Percentiles rank a stretch among this genome's conserved stretches.
Conservation (phyloP, 768 basidiomycete genomes). For the Boletus vinaceobasis region DNA sequence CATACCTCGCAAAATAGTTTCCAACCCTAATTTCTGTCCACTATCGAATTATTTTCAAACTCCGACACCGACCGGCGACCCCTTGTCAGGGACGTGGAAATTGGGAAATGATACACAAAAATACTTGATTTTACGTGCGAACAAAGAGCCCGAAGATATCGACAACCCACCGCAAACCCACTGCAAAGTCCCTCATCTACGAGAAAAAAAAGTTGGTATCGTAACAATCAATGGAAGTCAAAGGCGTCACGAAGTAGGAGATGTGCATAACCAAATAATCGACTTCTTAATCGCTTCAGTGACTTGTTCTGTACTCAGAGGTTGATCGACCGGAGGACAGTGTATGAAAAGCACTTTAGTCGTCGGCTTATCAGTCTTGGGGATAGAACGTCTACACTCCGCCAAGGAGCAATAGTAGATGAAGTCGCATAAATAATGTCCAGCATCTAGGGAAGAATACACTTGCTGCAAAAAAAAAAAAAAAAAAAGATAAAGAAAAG, state of each 20-base stretch:
- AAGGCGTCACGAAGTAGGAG: constrained; percentile 14
- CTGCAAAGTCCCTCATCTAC: constrained; percentile 25
- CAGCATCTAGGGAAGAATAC: constrained; percentile 71
- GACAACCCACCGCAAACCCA: neutral
- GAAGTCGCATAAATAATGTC: constrained; percentile 75
- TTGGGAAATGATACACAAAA: neutral
- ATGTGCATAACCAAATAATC: constrained; percentile 53
- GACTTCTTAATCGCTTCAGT: constrained; percentile 62
- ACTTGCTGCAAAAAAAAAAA: constrained; percentile 46
- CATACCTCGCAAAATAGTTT: too few relatives aligned
- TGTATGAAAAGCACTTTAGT: constrained; percentile 64
- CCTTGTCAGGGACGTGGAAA: neutral
- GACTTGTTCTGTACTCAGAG: constrained; percentile 61
- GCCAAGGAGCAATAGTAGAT: constrained; percentile 75
- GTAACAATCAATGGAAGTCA: neutral
- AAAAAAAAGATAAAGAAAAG: neutral
- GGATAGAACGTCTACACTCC: constrained; percentile 50
- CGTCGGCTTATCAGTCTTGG: constrained; percentile 30
- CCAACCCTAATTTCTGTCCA: too few relatives aligned
- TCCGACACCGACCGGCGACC: too few relatives aligned
- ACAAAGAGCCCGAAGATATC: neutral
- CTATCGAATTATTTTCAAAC: too few relatives aligned
- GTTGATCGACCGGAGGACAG: constrained; percentile 65
- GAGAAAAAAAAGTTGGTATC: constrained; percentile 18
- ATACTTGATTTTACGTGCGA: neutral